Evolutionary conservation across 257 asterid genomes (phyloP).

Genomic region (Solanum gandarillasii): DNA sequence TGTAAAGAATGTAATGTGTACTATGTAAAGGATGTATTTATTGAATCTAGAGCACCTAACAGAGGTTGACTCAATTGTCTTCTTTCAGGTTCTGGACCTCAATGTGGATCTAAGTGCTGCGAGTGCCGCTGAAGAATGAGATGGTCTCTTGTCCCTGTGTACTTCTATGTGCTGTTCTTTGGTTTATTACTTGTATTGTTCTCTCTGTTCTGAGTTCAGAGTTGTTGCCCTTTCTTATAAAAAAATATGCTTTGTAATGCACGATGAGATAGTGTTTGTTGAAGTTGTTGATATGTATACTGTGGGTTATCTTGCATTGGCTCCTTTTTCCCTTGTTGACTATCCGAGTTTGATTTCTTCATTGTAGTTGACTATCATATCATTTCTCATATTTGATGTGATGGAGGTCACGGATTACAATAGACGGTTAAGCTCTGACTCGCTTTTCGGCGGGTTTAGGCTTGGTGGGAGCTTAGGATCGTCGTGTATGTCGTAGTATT

Average conservation of each 20-base stretch:
- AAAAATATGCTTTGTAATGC: neutral
- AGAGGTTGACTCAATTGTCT: neutral
- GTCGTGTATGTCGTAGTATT: no score
- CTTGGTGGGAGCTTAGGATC: no score
- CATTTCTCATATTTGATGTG: neutral
- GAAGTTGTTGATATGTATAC: neutral
- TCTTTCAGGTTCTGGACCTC: constrained; percentile 27
- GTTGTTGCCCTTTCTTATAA: neutral
- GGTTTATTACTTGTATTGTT: neutral
- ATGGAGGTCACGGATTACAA: no score
- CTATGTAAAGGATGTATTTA: neutral
- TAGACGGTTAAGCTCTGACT: no score
- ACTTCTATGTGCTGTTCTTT: neutral
- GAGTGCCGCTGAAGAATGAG: constrained; percentile 40
- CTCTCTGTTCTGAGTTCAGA: neutral
- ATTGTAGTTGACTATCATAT: neutral
- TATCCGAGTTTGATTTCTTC: neutral
- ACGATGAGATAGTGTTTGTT: neutral
- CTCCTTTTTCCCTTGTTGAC: neutral
- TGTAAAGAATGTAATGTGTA: neutral
- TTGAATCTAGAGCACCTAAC: neutral
- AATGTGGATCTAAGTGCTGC: constrained; percentile 39
- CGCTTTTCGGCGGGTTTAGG: no score
- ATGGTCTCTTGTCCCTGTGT: neutral
- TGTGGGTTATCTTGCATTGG: neutral